These are phyloP conservation scores for Tetrahymena borealis DNA, from an alignment of 73 alveolate genomes.

Conservation along the genomic window DNA sequence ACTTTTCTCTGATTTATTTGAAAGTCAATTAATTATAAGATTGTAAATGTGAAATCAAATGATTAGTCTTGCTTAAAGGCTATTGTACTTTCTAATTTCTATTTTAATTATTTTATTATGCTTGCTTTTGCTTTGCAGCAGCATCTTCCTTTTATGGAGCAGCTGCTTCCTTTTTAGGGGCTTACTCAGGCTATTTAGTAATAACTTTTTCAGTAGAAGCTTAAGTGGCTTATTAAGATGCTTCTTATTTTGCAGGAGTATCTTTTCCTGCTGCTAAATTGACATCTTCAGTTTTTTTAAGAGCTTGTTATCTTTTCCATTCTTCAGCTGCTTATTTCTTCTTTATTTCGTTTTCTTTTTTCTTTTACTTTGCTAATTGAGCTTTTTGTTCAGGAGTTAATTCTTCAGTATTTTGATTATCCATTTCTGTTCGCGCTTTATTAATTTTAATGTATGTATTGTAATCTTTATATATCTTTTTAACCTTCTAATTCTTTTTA, in stretches of 20 bases:
- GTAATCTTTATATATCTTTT: not conserved
- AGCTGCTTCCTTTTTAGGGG: not conserved
- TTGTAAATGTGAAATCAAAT: not conserved
- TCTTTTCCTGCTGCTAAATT: not conserved
- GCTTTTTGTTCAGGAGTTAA: not conserved
- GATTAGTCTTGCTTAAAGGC: not conserved
- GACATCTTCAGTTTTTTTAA: not conserved
- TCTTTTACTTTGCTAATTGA: not conserved
- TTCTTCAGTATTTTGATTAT: not conserved
- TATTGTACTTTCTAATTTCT: not conserved
- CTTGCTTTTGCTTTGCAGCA: not conserved
- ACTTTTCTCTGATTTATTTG: not conserved
- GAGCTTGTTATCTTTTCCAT: not conserved
- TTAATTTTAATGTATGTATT: not conserved
- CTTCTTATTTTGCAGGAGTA: not conserved
- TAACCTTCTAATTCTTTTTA: not conserved
- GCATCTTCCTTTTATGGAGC: not conserved
- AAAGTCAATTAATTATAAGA: not conserved
- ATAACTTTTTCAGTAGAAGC: not conserved
- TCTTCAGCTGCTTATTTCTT: conserved; percentile 1
- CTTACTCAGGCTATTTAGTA: not conserved
- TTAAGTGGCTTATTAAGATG: not conserved
- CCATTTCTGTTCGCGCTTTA: not conserved
- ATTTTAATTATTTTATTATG: not conserved
- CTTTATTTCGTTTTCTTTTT: not conserved